Base-by-base conservation (phyloP, 352 stramenopile species). In the Thalassiosira hispida region DNA sequence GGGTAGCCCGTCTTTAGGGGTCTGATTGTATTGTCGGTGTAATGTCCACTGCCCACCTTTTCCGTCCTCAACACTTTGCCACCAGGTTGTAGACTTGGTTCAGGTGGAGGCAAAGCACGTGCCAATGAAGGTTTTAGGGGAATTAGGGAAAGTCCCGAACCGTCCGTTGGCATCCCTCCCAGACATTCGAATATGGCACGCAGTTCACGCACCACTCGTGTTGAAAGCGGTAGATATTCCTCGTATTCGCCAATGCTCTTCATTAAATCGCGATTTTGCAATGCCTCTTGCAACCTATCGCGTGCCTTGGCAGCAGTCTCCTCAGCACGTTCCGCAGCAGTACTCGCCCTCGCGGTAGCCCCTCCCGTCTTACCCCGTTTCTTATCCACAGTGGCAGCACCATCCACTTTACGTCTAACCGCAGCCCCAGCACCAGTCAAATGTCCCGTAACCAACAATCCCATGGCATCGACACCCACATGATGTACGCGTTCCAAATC, bases 211-310 rank as follows among this genome's bases (percentile, higher is more conserved):
- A 93, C 81, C 23, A 83, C 63, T 14, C 88, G 65, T 27, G 86
- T 82, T 44, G 88, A 86, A 8, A 93, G 59, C 0, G 88, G 88
- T 60, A 92, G 82, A 74, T 90, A 85, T 64, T 93, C 88, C 77
- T 93, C 86, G 71, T 87, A 93, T 55, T 93, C 88, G 35, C 88
- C 86, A 79, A 92, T 87, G 22, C 71, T 84, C 63, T 91, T 90
- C 49, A 93, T 84, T 38, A 93, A 79, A 76, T 93, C 88, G 16
- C 88, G 69, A 83, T 93, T 92, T 69, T 91, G 76, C 16, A 93
- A 67, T 16, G 88, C 88, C 27, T 83, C 77, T 25, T 83, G 75
- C 12, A 93, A 65, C 25, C 88, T 65, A 53, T 88, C 79, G 6
- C 88, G 73, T 42, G 88, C 87, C 65, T 51, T 52, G 1, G 52